Evolutionary conservation across 192 early-diverging fungal genomes (phyloP).

Genomic region (Entomortierella chlamydospora): DNA sequence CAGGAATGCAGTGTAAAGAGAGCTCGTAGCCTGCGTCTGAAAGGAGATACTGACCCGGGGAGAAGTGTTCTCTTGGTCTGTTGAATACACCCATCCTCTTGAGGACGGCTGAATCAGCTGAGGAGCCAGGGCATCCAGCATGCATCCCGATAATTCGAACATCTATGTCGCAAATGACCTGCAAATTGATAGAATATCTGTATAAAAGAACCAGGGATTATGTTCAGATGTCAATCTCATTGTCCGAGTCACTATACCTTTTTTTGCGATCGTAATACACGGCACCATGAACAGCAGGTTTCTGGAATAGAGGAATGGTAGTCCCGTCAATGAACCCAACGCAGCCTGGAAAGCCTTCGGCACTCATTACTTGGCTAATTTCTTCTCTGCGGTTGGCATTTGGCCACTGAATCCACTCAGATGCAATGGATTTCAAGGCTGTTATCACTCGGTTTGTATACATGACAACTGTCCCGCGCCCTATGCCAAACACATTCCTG

Average conservation of each 20-base stretch:
- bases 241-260: neutral
- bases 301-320: slow-evolving; percentile 3
- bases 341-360: slow-evolving; percentile 18
- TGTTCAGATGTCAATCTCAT: neutral
- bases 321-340: slow-evolving; percentile 18
- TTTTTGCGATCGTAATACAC: slow-evolving; percentile 13
- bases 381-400: neutral
- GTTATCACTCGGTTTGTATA: too few relatives aligned
- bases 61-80: neutral
- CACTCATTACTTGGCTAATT: slow-evolving; percentile 2
- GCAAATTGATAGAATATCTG: slow-evolving; percentile 12
- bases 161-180: slow-evolving; percentile 13
- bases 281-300: slow-evolving; percentile 5
- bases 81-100: neutral
- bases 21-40: slow-evolving; percentile 10
- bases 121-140: slow-evolving; percentile 8
- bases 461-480: too few relatives aligned
- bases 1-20: slow-evolving; percentile 5
- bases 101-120: neutral
- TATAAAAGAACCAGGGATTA: neutral
- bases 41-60: slow-evolving; percentile 9
- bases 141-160: slow-evolving; percentile 11
- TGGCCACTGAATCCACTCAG: slow-evolving; percentile 13
- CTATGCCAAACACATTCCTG: too few relatives aligned
- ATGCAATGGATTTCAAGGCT: too few relatives aligned